Base-by-base conservation (phyloP, 2,329 filamentous ascomycete genomes). In the Lasiodiplodia theobromae region DNA sequence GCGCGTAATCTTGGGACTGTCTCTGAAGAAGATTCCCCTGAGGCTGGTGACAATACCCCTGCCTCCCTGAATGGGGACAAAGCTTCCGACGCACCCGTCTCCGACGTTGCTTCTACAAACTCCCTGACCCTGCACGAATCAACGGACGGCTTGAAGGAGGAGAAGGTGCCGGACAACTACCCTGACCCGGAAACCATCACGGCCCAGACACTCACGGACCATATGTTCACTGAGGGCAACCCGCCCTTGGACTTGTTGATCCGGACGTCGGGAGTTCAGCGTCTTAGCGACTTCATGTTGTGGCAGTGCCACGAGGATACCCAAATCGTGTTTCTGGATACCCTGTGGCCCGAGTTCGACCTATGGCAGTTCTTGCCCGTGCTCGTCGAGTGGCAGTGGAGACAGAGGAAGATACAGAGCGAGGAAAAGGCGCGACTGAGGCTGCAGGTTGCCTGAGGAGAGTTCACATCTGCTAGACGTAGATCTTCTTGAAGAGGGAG, bases 301-400 rank as follows among this genome's bases (percentile, higher is more conserved):
- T 99, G 96, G 96, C 96, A 99, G 81, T 96, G 93, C 74, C 94
- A 98, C 77, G 89, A 97, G 76, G 86, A 95, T 71, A 97, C 96
- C 0, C 92, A 97, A 70, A 91, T 99, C 71, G 93, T 96, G 69
- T 99, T 98, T 77, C 82, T 97, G 68, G 88, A 97, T 74, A 96
- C 93, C 72, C 85, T 97, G 71, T 99, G 96, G 96, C 96, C 96
- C 2, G 93, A 97, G 71, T 97, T 99, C 74, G 94, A 97, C 77
- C 85, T 99, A 4, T 95, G 94, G 89, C 88, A 94, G 69, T 97
- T 98, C 80, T 80, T 99, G 21, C 96, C 95, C 10, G 94, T 99
- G 25, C 82, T 99, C 66, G 85, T 98, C 60, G 94, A 97, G 78
- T 99, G 96, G 95, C 89, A 91, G 73, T 88, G 89, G 82, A 83